Base-by-base conservation (phyloP, 1,284 basidiomycete genomes). In the Mycosarcoma mackinlayi region DNA sequence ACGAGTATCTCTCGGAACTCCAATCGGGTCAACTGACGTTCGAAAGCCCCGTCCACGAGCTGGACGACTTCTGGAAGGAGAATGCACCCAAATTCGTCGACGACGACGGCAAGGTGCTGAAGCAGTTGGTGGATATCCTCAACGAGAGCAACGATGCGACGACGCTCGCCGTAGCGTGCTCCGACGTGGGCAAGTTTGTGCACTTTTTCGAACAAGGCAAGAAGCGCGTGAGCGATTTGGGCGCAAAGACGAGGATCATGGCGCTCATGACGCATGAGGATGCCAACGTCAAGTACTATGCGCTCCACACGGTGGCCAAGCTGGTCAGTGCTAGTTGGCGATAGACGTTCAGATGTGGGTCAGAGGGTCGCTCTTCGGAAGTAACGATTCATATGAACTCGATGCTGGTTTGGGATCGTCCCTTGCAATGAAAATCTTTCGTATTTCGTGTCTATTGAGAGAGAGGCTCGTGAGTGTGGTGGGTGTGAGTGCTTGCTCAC, bases 41-140 rank as follows among this genome's bases (percentile, higher is more conserved):
- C 92, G 90, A 93, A 6, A 78, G 72, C 37, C 94, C 95, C 6
- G 92, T 93, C 18, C 96, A 98, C 81, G 92, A 94, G 79, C 92
- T 92, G 7, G 95, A 98, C 59, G 89, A 93, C 49, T 99, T 99
- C 84, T 98, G 95, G 95, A 92, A 92, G 79, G 93, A 95, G 85
- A 98, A 98, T 79, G 93, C 91, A 0, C 84, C 84, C 6, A 92
- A 89, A 80, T 84, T 97, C 64, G 89, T 90, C 6, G 92, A 94
- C 76, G 93, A 98, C 80, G 96, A 94, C 78, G 91, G 95, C 68
- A 93, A 92, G 82, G 90, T 92, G 80, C 91, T 88, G 88, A 60
- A 92, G 92, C 44, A 96, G 94, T 86, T 94, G 89, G 93, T 96
- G 72, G 67, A 88, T 81, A 44, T 79, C 10, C 33, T 68, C 4